Conservation (phyloP, 2,329 filamentous ascomycete genomes). For the Phoma sp. region DNA sequence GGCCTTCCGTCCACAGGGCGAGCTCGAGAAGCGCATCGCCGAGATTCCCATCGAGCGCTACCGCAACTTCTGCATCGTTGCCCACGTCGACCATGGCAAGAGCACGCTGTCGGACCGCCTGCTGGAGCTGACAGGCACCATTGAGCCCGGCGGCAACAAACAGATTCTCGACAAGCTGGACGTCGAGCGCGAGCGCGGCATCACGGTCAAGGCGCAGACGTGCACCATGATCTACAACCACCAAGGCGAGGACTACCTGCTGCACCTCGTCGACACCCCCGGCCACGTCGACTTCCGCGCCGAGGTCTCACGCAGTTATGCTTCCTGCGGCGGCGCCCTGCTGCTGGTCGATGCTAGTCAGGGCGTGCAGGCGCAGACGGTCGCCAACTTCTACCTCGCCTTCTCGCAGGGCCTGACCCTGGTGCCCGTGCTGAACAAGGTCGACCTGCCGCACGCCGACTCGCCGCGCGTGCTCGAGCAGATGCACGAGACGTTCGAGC, state of each 20-base stretch:
- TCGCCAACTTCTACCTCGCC: conserved; percentile 97
- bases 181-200: conserved; percentile 92
- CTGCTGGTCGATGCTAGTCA: conserved; percentile 95
- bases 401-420: conserved; percentile 88
- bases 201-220: conserved; percentile 98
- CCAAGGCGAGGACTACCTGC: conserved; percentile 83
- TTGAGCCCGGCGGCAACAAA: conserved; percentile 82
- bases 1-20: conserved; percentile 50
- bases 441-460: conserved; percentile 90
- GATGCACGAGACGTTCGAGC: conserved; percentile 83
- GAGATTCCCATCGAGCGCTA: conserved; percentile 79
- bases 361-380: conserved; percentile 95
- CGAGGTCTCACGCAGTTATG: conserved; percentile 94
- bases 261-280: conserved; percentile 95
- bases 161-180: conserved; percentile 97
- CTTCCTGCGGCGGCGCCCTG: conserved; percentile 87
- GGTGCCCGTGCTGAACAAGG: conserved; percentile 94
- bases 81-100: conserved; percentile 98
- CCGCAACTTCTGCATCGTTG: conserved; percentile 98
- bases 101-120: conserved; percentile 92
- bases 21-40: conserved; percentile 69
- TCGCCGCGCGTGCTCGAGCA: conserved; percentile 84
- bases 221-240: conserved; percentile 97
- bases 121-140: conserved; percentile 92
- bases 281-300: conserved; percentile 98